Evolutionary conservation across 2,329 filamentous ascomycete genomes (phyloP).

Genomic region (Aspergillus fijiensis): DNA sequence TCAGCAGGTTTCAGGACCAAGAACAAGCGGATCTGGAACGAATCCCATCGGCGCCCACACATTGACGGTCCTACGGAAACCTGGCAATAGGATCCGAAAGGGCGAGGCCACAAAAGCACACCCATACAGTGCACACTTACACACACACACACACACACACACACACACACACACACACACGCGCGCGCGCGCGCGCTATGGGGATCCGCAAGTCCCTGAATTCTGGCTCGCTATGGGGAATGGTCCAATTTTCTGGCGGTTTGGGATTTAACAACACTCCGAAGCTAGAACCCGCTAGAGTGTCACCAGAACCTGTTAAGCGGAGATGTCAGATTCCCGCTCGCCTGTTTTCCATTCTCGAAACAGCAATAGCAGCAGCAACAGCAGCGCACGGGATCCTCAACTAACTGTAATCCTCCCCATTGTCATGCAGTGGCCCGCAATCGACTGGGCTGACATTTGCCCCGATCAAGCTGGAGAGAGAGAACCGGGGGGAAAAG

Average conservation of each 20-base stretch:
- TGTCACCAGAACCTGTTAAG: slow-evolving; percentile 26
- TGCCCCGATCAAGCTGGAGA: background rate
- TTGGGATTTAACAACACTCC: slow-evolving; percentile 20
- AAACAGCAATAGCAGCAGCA: background rate
- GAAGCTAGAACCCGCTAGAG: slow-evolving; percentile 37
- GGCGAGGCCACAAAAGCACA: background rate
- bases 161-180: background rate
- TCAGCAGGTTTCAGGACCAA: background rate
- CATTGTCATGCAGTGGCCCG: background rate
- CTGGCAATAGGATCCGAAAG: background rate
- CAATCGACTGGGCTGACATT: background rate
- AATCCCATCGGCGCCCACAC: background rate
- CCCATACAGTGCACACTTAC: too few relatives aligned
- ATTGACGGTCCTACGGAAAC: too few relatives aligned
- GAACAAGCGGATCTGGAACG: background rate
- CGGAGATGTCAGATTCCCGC: slow-evolving; percentile 27
- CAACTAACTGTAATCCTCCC: background rate
- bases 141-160: background rate
- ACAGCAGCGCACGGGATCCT: background rate
- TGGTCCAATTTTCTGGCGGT: slow-evolving; percentile 15
- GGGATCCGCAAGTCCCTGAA: slow-evolving; percentile 16
- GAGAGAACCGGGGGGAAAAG: background rate
- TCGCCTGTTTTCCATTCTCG: background rate
- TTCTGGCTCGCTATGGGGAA: slow-evolving; percentile 13
- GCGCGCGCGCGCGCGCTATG: too few relatives aligned